Evolutionary conservation across 2,329 filamentous ascomycete genomes (phyloP), one percentile per base, ranked within the genome.

Genomic region (Chrysoporthe austroafricana): DNA sequence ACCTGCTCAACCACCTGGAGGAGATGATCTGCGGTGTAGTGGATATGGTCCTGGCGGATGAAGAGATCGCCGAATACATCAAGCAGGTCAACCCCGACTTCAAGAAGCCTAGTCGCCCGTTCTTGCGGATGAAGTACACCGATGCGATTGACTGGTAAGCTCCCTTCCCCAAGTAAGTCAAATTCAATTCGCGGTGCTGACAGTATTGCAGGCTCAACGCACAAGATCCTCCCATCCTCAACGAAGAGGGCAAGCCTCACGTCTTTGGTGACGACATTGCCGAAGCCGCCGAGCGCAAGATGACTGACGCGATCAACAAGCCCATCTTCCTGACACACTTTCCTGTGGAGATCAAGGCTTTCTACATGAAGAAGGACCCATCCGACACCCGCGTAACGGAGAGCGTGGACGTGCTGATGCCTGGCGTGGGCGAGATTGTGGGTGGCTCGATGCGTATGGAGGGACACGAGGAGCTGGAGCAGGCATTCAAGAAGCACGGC

Each of bases 301-400:
- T 99, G 96, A 98, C 95, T 1, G 96, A 99, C 79, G 91, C 91
- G 73, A 97, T 99, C 85, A 96, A 96, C 88, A 84, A 88, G 65
- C 96, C 96, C 70, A 97, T 99, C 79, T 93, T 98, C 84, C 86
- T 98, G 54, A 98, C 95, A 2, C 95, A 98, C 82, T 99, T 99
- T 88, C 96, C 96, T 26, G 90, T 90, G 69, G 93, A 95, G 82
- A 97, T 99, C 86, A 99, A 99, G 86, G 92, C 96, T 1, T 99
- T 99, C 80, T 99, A 99, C 86, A 99, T 99, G 96, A 91, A 94
- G 81, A 94, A 91, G 81, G 96, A 95, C 74, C 84, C 85, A 56
- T 81, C 86, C 42, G 96, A 99, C 77, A 82, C 81, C 42, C 88
- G 94, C 36, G 93, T 97, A 39, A 99, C 96, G 0, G 95, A 99